phyloP scores from a whole-genome alignment of 176 grass and related monocot species.

The Triticum monococcum region DNA sequence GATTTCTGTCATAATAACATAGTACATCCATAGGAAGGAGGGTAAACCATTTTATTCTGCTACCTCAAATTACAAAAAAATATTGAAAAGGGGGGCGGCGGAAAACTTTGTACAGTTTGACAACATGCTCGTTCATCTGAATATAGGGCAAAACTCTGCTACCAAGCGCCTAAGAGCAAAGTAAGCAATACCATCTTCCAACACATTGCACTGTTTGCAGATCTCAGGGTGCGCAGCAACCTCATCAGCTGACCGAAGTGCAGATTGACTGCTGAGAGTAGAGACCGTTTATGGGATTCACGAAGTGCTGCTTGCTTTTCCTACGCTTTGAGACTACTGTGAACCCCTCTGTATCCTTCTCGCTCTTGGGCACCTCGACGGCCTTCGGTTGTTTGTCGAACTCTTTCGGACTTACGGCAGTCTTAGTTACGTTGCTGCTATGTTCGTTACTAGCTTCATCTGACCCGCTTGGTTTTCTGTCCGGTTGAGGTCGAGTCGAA shows the following conservation, averaged over 20 bases:
- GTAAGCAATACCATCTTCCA: slow-evolving; percentile 27
- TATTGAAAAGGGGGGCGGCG: background rate
- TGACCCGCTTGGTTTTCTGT: slow-evolving; percentile 36
- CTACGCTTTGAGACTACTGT: slow-evolving; percentile 83
- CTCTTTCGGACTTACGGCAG: slow-evolving; percentile 12
- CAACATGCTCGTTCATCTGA: slow-evolving; percentile 28
- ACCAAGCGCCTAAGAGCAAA: slow-evolving; percentile 34
- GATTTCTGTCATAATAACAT: slow-evolving; percentile 25
- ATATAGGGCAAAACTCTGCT: slow-evolving; percentile 37
- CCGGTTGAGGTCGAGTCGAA: slow-evolving; percentile 27
- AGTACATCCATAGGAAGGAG: background rate
- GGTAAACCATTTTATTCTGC: slow-evolving; percentile 39
- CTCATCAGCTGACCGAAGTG: slow-evolving; percentile 58
- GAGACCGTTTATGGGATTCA: slow-evolving; percentile 66
- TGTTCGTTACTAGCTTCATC: slow-evolving; percentile 51
- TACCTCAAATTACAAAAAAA: slow-evolving; percentile 22
- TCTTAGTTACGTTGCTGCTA: slow-evolving; percentile 28
- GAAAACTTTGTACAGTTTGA: slow-evolving; percentile 54
- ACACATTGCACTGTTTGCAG: slow-evolving; percentile 20
- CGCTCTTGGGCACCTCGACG: slow-evolving; percentile 15
- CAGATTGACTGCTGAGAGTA: slow-evolving; percentile 84
- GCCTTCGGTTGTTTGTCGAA: slow-evolving; percentile 35
- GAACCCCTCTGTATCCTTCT: slow-evolving; percentile 85
- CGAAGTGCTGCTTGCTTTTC: slow-evolving; percentile 67
- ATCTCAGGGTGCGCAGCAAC: slow-evolving; percentile 15